Evolutionary conservation across 371 early-diverging fungal genomes (phyloP).

Genomic region (Rhizopus delemar): DNA sequence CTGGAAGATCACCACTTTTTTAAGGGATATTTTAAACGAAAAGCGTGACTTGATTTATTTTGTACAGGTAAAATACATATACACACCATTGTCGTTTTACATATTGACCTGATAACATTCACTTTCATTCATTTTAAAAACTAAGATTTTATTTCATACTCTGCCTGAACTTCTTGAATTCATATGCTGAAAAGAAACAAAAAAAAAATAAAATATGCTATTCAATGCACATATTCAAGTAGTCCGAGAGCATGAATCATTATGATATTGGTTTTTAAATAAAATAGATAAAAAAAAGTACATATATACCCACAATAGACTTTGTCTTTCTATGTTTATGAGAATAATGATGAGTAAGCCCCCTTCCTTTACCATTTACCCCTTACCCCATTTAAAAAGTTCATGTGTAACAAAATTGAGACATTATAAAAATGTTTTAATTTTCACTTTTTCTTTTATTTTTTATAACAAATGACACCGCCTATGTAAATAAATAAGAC

Average conservation of each 20-base stretch:
- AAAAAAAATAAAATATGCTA: not conserved
- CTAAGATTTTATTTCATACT: constrained; percentile 1
- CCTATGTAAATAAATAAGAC: no score
- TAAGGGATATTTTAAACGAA: constrained; percentile 47
- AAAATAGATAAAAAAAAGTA: no score
- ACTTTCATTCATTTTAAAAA: not conserved
- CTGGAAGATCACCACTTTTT: constrained; percentile 38
- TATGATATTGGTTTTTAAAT: no score
- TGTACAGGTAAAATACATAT: constrained; percentile 36
- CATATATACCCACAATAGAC: no score
- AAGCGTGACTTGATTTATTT: constrained; percentile 46
- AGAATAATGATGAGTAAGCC: no score
- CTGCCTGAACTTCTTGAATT: constrained; percentile 4
- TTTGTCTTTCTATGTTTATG: no score
- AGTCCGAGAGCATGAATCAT: not conserved
- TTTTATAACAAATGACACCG: not conserved
- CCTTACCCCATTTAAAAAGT: no score
- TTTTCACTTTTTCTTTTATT: not conserved
- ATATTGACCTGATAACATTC: not conserved
- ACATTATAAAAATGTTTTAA: not conserved
- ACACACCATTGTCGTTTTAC: not conserved
- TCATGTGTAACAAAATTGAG: no score
- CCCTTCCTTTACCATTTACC: no score
- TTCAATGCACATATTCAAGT: not conserved
- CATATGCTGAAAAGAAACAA: not conserved